Base-by-base conservation (phyloP, 768 basidiomycete species). In the Phaeotremella skinneri region DNA sequence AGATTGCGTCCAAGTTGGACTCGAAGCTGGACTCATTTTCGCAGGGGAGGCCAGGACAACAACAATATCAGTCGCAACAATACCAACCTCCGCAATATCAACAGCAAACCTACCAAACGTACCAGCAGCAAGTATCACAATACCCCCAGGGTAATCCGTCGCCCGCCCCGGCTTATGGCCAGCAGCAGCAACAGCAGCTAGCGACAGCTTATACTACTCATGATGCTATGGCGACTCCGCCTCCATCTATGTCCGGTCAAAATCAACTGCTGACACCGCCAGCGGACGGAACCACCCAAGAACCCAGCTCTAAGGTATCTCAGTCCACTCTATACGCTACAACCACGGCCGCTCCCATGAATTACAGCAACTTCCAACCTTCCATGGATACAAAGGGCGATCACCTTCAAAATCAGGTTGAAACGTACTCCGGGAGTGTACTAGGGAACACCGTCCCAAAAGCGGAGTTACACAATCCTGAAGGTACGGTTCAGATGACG, bases 351-450 rank as follows among this genome's bases (percentile, higher is more conserved):
- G 37, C 37, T 39, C 37, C 37, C 37, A 39, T 9, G 9, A 9
- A 39, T n/a, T 39, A 9, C 37, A 39, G 37, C 37, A n/a, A 39
- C n/a, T 9, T 39, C 37, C 9, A 39, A 39, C n/a, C 9, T 39
- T n/a, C 37, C 37, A 39, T n/a, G 9, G 37, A 39, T n/a, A n/a
- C n/a, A n/a, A n/a, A n/a, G n/a, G 37, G 37, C n/a, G n/a, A n/a
- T 39, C 37, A 39, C 9, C 37, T 39, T 39, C 37, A 39, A 39
- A 39, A 39, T 39, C 37, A 39, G n/a, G 37, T 39, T n/a, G 37
- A 39, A 39, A 39, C 37, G 9, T 39, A 39, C 37, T 9, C 37
- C 9, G 37, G 37, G n/a, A 39, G 37, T 39, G 37, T 39, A 9
- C 37, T 39, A 39, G 37, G 37, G 9, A n/a, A 9, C 37, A 39